phyloP scores from a whole-genome alignment of 2,329 filamentous ascomycete species.

The Sordariomycetes sp. region DNA sequence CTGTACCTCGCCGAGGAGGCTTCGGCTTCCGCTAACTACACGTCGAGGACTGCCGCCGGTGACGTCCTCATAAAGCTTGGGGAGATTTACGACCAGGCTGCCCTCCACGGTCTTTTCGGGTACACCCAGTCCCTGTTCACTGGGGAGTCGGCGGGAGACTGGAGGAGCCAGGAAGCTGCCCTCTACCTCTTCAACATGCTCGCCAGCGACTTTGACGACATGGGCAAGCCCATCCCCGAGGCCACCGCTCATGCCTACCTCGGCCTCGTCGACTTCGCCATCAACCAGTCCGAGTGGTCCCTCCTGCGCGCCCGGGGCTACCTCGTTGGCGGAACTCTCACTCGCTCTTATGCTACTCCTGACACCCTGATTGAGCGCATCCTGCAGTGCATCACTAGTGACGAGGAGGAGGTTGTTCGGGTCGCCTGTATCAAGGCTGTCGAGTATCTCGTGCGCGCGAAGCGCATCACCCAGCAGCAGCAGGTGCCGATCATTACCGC shows the following conservation, averaged over 20 bases:
- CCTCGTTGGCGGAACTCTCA: slow-evolving; percentile 69
- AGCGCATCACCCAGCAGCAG: slow-evolving; percentile 34
- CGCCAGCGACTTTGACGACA: slow-evolving; percentile 70
- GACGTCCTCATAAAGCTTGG: slow-evolving; percentile 87
- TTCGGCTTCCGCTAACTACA: slow-evolving; percentile 91
- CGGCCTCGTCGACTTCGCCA: slow-evolving; percentile 66
- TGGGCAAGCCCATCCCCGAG: slow-evolving; percentile 54
- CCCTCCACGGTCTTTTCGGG: slow-evolving; percentile 65
- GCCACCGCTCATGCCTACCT: slow-evolving; percentile 63
- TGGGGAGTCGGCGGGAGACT: slow-evolving; percentile 29
- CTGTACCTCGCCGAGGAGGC: slow-evolving; percentile 92
- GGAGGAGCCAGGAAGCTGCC: slow-evolving; percentile 62
- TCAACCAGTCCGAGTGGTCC: slow-evolving; percentile 54
- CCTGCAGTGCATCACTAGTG: slow-evolving; percentile 60
- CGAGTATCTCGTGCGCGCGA: slow-evolving; percentile 48
- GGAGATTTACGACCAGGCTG: slow-evolving; percentile 70
- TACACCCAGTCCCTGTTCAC: slow-evolving; percentile 66
- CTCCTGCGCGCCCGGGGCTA: slow-evolving; percentile 80
- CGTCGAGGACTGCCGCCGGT: slow-evolving; percentile 80
- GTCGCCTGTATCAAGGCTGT: slow-evolving; percentile 82
- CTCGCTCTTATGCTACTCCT: slow-evolving; percentile 53
- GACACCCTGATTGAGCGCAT: slow-evolving; percentile 56
- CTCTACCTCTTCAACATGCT: slow-evolving; percentile 79
- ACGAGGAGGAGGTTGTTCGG: slow-evolving; percentile 78
- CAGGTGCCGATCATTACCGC: slow-evolving; percentile 51